Evolutionary conservation across 805 yeast species (phyloP).

Genomic region (Saccharomycopsis sp.): DNA sequence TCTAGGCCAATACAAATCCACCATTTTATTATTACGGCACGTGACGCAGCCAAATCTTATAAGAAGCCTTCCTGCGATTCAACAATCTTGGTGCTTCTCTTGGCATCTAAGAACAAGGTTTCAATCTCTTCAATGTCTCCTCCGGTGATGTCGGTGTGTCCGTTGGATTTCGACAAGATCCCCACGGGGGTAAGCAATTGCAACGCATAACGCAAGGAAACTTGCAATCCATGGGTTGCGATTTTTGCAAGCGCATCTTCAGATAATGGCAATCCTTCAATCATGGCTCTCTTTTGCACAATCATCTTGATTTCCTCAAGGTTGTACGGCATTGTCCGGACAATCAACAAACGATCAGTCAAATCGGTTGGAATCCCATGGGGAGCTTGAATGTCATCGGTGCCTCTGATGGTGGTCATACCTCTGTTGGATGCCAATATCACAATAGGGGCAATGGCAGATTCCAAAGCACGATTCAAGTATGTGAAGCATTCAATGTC

Average conservation of each 20-base stretch:
- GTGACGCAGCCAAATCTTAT: too few relatives aligned
- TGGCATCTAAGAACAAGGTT: conserved; percentile 74
- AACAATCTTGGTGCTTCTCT: too few relatives aligned
- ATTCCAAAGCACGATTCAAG: conserved; percentile 87
- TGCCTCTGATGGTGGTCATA: conserved; percentile 82
- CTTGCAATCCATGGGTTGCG: conserved; percentile 62
- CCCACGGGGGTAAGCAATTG: conserved; percentile 90
- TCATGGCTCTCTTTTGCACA: conserved; percentile 68
- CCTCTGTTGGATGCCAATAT: conserved; percentile 96
- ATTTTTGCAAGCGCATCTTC: conserved; percentile 66
- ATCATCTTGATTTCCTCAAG: conserved; percentile 76
- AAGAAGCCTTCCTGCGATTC: too few relatives aligned
- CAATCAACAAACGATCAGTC: conserved; percentile 82
- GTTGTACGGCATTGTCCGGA: conserved; percentile 83
- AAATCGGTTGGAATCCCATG: conserved; percentile 97
- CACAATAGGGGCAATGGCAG: conserved; percentile 87
- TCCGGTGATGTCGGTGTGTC: conserved; percentile 57
- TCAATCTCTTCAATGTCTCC: conserved; percentile 81
- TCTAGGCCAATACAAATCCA: too few relatives aligned
- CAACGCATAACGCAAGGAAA: conserved; percentile 84
- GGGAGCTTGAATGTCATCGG: conserved; percentile 64
- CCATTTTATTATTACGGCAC: too few relatives aligned
- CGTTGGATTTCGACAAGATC: conserved; percentile 63
- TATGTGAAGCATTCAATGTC: conserved; percentile 96
- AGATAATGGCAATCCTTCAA: conserved; percentile 62